Conservation (phyloP, 2,329 filamentous ascomycete species). For the Tolypocladium cylindrosporum region DNA sequence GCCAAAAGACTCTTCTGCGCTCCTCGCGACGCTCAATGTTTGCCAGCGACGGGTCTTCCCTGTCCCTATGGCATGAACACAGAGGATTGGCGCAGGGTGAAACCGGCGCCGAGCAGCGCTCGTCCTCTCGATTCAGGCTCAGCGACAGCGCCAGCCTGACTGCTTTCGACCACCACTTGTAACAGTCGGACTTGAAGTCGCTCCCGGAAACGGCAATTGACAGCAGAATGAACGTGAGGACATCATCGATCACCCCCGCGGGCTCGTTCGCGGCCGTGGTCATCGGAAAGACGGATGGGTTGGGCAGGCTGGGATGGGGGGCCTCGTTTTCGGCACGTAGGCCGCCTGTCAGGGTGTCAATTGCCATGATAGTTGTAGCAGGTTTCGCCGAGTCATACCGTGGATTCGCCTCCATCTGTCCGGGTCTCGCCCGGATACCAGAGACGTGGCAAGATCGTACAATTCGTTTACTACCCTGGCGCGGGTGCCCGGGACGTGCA, state of each 20-base stretch:
- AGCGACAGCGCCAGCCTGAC: conserved; percentile 25
- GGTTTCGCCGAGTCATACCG: conserved; percentile 9
- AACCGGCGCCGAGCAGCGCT: conserved; percentile 15
- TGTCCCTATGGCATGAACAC: conserved; percentile 19
- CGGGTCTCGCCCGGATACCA: conserved; percentile 23
- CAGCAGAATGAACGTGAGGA: conserved; percentile 34
- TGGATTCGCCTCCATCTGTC: conserved; percentile 26
- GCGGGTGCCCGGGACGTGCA: conserved; percentile 29
- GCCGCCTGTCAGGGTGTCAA: conserved; percentile 8
- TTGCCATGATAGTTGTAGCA: no score
- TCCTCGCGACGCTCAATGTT: conserved; percentile 34
- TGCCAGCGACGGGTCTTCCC: conserved; percentile 12
- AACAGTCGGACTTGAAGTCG: conserved; percentile 37
- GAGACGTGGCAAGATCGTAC: conserved; percentile 23
- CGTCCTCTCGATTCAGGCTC: conserved; percentile 28
- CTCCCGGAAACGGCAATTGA: conserved; percentile 35
- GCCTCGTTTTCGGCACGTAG: conserved; percentile 21
- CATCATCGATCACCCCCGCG: conserved; percentile 26
- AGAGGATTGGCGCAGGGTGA: conserved; percentile 21
- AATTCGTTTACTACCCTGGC: conserved; percentile 26
- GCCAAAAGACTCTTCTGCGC: conserved; percentile 35
- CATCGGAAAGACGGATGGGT: conserved; percentile 13
- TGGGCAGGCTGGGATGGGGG: conserved; percentile 13
- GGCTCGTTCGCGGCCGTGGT: conserved; percentile 24
- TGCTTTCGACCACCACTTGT: conserved; percentile 37